These are phyloP conservation scores for Saxophila tyrrhenica DNA, from an alignment of 495 filamentous ascomycete genomes.

Conservation along the genomic window DNA sequence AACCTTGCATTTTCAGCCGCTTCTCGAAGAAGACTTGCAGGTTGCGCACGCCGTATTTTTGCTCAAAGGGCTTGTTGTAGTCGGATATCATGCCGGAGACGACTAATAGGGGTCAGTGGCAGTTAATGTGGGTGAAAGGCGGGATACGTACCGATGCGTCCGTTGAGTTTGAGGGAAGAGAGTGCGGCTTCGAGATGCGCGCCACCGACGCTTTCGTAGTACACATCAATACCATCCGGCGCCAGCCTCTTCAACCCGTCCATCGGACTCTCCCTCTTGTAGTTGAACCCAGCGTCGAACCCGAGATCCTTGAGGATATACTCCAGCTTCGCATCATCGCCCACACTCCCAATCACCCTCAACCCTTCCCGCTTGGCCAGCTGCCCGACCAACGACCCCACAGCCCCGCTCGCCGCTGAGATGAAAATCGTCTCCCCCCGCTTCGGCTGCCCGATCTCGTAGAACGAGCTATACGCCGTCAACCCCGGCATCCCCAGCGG, in stretches of 20 bases:
- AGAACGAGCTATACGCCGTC: conserved; percentile 68
- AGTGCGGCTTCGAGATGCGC: conserved; percentile 63
- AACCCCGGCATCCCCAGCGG: conserved; percentile 78
- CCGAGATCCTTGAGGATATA: conserved; percentile 38
- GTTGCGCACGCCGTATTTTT: conserved; percentile 61
- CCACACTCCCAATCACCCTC: conserved; percentile 62
- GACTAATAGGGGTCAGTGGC: conserved; percentile 54
- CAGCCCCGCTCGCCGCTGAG: conserved; percentile 68
- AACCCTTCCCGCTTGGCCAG: conserved; percentile 79
- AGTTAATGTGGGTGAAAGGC: conserved; percentile 52
- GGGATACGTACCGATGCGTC: background rate
- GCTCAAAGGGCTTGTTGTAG: conserved; percentile 52
- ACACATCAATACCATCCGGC: conserved; percentile 81
- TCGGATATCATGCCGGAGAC: conserved; percentile 62
- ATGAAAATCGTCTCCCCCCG: conserved; percentile 84
- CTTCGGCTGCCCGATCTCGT: conserved; percentile 73
- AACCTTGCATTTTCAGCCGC: conserved; percentile 57
- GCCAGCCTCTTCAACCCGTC: conserved; percentile 64
- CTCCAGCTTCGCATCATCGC: conserved; percentile 41
- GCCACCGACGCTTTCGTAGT: conserved; percentile 90
- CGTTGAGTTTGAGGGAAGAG: background rate
- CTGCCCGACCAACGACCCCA: conserved; percentile 74
- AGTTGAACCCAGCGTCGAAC: conserved; percentile 47
- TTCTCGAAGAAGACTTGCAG: conserved; percentile 44
- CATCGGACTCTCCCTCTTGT: conserved; percentile 56